phyloP scores from a whole-genome alignment of 768 basidiomycete genomes.

The Podaxis carcinomalis region DNA sequence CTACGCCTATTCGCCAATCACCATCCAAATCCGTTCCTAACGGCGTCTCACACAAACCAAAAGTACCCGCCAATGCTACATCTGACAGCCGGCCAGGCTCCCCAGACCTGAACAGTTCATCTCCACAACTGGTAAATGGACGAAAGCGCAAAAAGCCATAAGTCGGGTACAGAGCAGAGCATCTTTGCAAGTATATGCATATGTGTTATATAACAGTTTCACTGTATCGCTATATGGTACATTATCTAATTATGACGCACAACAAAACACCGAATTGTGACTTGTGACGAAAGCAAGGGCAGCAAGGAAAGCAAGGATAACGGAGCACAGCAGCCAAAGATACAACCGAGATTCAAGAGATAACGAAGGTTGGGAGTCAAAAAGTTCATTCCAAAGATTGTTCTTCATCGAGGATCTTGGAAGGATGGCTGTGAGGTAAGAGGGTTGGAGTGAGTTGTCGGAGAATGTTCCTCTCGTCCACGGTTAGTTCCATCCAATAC shows the following conservation, averaged over 20 bases:
- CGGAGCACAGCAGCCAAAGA: background rate
- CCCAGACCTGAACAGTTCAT: conserved; percentile 15
- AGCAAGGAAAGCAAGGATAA: conserved; percentile 4
- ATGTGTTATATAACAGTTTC: conserved; percentile 7
- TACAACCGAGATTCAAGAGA: background rate
- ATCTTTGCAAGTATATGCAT: background rate
- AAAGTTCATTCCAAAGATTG: conserved; percentile 2
- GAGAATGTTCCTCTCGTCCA: background rate
- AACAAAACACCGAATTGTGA: conserved; percentile 1
- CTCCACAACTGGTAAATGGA: conserved; percentile 29
- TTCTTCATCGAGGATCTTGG: conserved; percentile 8
- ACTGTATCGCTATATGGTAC: conserved; percentile 9
- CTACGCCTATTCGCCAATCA: background rate
- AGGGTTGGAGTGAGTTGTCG: conserved; percentile 5
- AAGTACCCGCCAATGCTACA: background rate
- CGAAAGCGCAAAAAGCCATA: conserved; percentile 55
- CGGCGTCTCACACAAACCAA: conserved; percentile 1
- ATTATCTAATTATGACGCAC: conserved; percentile 10
- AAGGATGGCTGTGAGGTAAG: conserved; percentile 10
- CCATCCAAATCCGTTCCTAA: background rate
- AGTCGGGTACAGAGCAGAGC: conserved; percentile 19
- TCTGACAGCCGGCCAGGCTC: conserved; percentile 2
- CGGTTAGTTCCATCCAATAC: conserved; percentile 6
- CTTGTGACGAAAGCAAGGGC: conserved; percentile 3
- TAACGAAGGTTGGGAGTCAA: background rate